phyloP scores from a whole-genome alignment of 148 eudicot genomes.

The Rheum nobile region DNA sequence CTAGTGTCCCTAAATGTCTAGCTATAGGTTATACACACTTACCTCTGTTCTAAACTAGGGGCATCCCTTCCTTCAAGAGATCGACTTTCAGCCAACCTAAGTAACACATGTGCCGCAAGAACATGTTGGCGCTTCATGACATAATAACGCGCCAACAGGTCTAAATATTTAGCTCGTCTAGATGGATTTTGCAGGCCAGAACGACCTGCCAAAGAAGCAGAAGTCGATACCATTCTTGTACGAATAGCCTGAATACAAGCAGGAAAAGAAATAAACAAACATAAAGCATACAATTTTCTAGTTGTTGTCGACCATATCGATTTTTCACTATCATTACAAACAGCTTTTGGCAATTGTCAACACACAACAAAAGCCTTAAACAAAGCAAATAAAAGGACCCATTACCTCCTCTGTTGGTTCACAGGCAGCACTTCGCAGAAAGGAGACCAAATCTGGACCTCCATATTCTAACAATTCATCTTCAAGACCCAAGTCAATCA shows the following conservation, averaged over 20 bases:
- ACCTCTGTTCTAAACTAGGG: constrained; percentile 92
- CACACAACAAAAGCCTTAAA: not conserved
- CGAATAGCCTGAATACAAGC: constrained; percentile 28
- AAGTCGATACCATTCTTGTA: constrained; percentile 28
- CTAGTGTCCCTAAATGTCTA: not conserved
- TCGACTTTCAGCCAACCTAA: constrained; percentile 82
- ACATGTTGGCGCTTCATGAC: constrained; percentile 89
- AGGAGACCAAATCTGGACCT: constrained; percentile 91
- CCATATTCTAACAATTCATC: constrained; percentile 91
- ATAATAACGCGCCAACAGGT: constrained; percentile 87
- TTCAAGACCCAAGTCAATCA: constrained; percentile 89
- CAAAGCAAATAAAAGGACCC: not conserved
- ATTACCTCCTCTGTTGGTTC: constrained; percentile 57
- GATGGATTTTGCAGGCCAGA: constrained; percentile 33
- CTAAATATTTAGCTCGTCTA: constrained; percentile 66
- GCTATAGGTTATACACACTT: not conserved
- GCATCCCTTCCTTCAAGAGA: constrained; percentile 42
- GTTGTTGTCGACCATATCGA: not conserved
- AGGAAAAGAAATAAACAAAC: constrained; percentile 1
- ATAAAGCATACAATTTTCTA: not conserved
- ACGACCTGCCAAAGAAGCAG: constrained; percentile 31
- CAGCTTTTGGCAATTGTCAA: not conserved
- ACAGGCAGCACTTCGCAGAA: constrained; percentile 74
- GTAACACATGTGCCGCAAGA: constrained; percentile 85
- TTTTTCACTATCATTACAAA: not conserved